phyloP scores from a whole-genome alignment of 2,329 filamentous ascomycete genomes.

The Fusarium goolgardi region DNA sequence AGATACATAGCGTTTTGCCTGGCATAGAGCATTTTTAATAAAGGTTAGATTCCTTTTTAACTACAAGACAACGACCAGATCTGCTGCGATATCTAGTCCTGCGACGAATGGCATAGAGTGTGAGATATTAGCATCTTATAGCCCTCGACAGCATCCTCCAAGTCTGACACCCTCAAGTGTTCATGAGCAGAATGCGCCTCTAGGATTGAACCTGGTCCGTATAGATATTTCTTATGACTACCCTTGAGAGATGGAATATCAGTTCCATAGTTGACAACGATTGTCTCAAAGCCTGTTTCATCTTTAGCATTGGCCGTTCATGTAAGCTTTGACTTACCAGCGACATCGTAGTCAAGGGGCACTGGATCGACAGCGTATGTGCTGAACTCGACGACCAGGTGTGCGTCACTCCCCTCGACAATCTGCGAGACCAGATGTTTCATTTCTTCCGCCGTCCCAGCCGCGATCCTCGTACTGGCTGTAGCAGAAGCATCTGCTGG shows the following conservation, averaged over 20 bases:
- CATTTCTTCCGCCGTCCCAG: background rate
- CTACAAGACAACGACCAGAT: background rate
- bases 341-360: background rate
- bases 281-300: slow-evolving; percentile 6
- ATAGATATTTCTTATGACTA: slow-evolving; percentile 3
- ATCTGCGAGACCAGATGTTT: background rate
- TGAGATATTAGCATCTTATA: slow-evolving; percentile 5
- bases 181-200: slow-evolving; percentile 21
- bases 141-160: slow-evolving; percentile 4
- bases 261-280: slow-evolving; percentile 7
- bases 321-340: background rate
- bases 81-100: background rate
- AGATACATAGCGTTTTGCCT: background rate
- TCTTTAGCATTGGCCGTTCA: rapidly evolving
- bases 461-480: background rate
- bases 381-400: background rate
- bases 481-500: slow-evolving; percentile 4
- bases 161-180: slow-evolving; percentile 7
- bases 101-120: rapidly evolving
- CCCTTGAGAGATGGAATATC: background rate
- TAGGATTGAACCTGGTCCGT: slow-evolving; percentile 9
- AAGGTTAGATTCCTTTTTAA: background rate
- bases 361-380: slow-evolving; percentile 2
- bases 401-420: background rate
- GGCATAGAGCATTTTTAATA: background rate